Evolutionary conservation across 208 protist genomes (phyloP).

Genomic region (Acanthamoeba triangularis): DNA sequence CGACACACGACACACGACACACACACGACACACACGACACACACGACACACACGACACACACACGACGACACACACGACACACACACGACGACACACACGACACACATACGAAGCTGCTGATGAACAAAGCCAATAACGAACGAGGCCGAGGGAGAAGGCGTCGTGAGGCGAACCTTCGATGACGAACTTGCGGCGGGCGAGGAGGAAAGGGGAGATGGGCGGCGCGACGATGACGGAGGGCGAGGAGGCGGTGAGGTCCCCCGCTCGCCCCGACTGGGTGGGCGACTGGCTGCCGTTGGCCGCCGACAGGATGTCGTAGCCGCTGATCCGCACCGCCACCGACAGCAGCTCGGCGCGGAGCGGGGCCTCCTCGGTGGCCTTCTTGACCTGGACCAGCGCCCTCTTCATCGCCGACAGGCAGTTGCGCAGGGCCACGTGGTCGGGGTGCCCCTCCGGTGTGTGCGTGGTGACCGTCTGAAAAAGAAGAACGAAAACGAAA

Average conservation of each 20-base stretch:
- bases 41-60: not conserved
- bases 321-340: conserved; percentile 34
- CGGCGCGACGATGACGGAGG: not conserved
- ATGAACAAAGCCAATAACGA: not conserved
- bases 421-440: not conserved
- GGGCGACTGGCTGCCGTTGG: conserved; percentile 4
- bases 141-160: not conserved
- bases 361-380: conserved; percentile 6
- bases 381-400: conserved; percentile 37
- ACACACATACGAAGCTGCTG: too few relatives aligned
- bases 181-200: not conserved
- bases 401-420: not conserved
- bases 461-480: not conserved
- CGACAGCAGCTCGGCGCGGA: not conserved
- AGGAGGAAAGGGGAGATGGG: conserved; percentile 16
- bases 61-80: too few relatives aligned
- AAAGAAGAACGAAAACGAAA: not conserved
- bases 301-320: conserved; percentile 5
- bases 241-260: not conserved
- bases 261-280: not conserved
- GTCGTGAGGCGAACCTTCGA: not conserved
- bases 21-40: not conserved
- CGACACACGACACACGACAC: too few relatives aligned
- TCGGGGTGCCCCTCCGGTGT: conserved; percentile 31
- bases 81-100: too few relatives aligned